Evolutionary conservation across 2,329 filamentous ascomycete species (phyloP).

Genomic region (Beauveria sp.): DNA sequence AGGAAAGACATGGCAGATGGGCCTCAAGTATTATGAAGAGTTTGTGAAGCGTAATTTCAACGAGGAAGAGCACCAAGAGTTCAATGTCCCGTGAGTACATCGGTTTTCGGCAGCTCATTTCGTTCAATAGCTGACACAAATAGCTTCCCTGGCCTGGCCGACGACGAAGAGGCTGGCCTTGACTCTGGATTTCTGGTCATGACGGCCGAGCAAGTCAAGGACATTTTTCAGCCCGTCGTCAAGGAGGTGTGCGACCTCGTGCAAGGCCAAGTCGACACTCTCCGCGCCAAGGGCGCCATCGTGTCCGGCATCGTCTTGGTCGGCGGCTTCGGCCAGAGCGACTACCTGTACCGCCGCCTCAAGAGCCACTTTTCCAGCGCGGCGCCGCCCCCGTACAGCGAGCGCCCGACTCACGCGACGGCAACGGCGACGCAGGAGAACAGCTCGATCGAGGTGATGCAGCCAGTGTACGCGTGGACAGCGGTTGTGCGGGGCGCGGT

Average conservation of each 20-base stretch:
- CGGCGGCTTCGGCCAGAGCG: constrained; percentile 73
- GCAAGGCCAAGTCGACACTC: constrained; percentile 57
- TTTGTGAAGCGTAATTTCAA: constrained; percentile 81
- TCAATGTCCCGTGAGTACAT: constrained; percentile 59
- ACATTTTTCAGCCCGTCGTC: constrained; percentile 69
- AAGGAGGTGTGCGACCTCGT: constrained; percentile 63
- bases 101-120: not conserved
- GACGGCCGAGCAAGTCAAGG: constrained; percentile 60
- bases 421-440: constrained; percentile 38
- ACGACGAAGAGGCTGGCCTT: constrained; percentile 66
- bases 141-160: constrained; percentile 64
- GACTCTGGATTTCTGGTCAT: constrained; percentile 73
- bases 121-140: not conserved
- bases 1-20: constrained; percentile 73
- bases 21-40: constrained; percentile 72
- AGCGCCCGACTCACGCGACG: constrained; percentile 59
- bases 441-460: constrained; percentile 68
- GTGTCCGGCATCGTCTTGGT: constrained; percentile 73
- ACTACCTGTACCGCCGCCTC: constrained; percentile 65
- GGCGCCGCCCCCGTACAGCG: constrained; percentile 56
- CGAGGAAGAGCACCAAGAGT: constrained; percentile 67
- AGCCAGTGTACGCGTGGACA: constrained; percentile 76
- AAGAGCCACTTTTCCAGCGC: constrained; percentile 59
- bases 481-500: constrained; percentile 73
- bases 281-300: constrained; percentile 53